phyloP scores from a whole-genome alignment of 257 asterid species.

The Gentiana macrophylla region DNA sequence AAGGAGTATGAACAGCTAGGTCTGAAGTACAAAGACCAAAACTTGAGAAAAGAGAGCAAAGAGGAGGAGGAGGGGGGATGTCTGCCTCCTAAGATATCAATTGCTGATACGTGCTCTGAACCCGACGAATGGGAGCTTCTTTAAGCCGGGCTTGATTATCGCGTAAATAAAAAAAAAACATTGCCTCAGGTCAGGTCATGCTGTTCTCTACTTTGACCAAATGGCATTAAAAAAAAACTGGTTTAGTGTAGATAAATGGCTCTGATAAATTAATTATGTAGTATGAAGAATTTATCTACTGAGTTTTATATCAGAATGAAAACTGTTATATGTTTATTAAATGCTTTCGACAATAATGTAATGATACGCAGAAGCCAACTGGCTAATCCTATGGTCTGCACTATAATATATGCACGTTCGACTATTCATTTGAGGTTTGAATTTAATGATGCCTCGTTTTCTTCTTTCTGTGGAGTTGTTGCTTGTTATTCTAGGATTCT shows the following conservation, averaged over 20 bases:
- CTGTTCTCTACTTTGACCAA: not conserved
- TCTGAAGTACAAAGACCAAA: slow-evolving; percentile 8
- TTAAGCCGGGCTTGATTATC: slow-evolving; percentile 1
- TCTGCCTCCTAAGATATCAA: slow-evolving; percentile 5
- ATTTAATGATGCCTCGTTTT: too few species aligned
- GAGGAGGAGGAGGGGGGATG: slow-evolving; percentile 9
- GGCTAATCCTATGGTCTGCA: too few species aligned
- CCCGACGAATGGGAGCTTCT: slow-evolving; percentile 43
- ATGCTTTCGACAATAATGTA: too few species aligned
- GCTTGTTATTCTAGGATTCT: too few species aligned
- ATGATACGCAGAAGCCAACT: too few species aligned
- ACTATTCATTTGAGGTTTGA: too few species aligned
- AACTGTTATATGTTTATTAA: too few species aligned
- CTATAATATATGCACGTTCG: too few species aligned
- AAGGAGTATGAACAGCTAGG: slow-evolving; percentile 30
- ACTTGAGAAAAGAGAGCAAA: slow-evolving; percentile 2
- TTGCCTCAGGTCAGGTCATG: not conserved
- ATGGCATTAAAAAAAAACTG: slow-evolving; percentile 4
- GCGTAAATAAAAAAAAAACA: not conserved
- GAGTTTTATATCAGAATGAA: too few species aligned
- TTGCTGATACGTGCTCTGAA: slow-evolving; percentile 16
- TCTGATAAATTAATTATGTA: not conserved
- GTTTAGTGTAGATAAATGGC: slow-evolving; percentile 11
- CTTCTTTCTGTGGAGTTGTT: too few species aligned
- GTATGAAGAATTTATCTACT: too few species aligned